Percentiles rank a stretch among this genome's conserved stretches.
Evolutionary conservation across 2,329 filamentous ascomycete genomes (phyloP).

Genomic region (Penicillium sp.): DNA sequence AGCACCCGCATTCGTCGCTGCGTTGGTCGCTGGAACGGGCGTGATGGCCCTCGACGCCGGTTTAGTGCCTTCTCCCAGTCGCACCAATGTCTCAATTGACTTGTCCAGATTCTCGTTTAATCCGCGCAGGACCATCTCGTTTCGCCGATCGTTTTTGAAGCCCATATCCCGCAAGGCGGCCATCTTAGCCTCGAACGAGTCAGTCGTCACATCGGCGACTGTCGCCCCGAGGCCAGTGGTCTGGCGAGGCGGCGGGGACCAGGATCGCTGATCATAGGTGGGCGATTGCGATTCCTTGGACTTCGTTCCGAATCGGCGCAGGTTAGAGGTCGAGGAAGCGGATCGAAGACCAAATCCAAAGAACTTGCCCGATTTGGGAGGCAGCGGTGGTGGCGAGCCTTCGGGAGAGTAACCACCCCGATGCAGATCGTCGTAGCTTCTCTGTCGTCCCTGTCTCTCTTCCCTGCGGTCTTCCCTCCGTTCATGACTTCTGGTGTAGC

Average conservation of each 20-base stretch:
- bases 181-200: conserved; percentile 72
- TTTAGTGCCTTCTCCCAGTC: conserved; percentile 71
- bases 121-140: conserved; percentile 78
- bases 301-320: conserved; percentile 61
- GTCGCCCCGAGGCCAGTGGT: conserved; percentile 66
- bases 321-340: conserved; percentile 70
- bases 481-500: conserved; percentile 49
- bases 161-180: conserved; percentile 84
- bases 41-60: conserved; percentile 60
- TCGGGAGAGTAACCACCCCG: conserved; percentile 47
- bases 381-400: conserved; percentile 60
- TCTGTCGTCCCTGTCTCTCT: conserved; percentile 10
- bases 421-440: conserved; percentile 5
- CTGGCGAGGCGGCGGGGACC: conserved; percentile 34
- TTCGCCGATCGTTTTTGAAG: conserved; percentile 80
- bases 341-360: conserved; percentile 69
- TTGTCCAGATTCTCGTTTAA: conserved; percentile 83
- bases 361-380: conserved; percentile 63
- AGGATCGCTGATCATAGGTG: conserved; percentile 30
- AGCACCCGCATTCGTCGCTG: conserved; percentile 26
- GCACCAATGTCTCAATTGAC: conserved; percentile 80
- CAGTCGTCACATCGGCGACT: conserved; percentile 54
- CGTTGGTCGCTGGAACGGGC: conserved; percentile 45
- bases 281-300: conserved; percentile 46
- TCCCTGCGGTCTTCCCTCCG: conserved; percentile 3